These are phyloP conservation scores for Scheffersomyces spartinae DNA, from an alignment of 805 yeast species.

Conservation along the genomic window DNA sequence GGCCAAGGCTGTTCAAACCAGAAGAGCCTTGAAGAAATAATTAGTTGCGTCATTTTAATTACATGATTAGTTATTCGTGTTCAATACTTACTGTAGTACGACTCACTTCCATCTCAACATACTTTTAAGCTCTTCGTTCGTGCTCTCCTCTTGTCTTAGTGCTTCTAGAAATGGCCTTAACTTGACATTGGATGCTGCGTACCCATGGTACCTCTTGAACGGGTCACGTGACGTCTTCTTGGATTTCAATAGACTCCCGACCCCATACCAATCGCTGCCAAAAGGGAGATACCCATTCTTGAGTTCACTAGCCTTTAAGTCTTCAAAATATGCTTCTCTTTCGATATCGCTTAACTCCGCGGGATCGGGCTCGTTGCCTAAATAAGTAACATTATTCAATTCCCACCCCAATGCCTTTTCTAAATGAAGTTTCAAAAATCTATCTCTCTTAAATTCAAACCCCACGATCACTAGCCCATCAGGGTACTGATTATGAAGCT, in stretches of 20 bases:
- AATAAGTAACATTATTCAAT: slow-evolving; percentile 26
- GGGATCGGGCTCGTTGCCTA: slow-evolving; percentile 50
- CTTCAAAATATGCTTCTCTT: slow-evolving; percentile 29
- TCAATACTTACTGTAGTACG: too few species aligned
- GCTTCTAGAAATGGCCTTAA: slow-evolving; percentile 6
- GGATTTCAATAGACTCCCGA: slow-evolving; percentile 24
- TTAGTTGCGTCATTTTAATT: too few species aligned
- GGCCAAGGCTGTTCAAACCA: slow-evolving; percentile 67
- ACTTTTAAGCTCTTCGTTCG: too few species aligned
- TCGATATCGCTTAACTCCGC: slow-evolving; percentile 10
- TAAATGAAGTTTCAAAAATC: slow-evolving; percentile 49
- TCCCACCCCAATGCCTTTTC: slow-evolving; percentile 35
- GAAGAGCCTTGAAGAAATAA: slow-evolving; percentile 36
- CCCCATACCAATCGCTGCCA: slow-evolving; percentile 46
- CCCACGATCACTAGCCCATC: slow-evolving; percentile 47
- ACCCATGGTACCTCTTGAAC: slow-evolving; percentile 30
- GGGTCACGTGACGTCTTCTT: slow-evolving; percentile 53
- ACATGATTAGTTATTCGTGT: too few species aligned
- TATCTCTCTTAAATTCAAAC: slow-evolving; percentile 55
- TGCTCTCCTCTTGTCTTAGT: neutral
- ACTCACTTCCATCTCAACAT: too few species aligned
- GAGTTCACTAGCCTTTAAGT: slow-evolving; percentile 37
- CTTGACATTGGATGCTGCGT: slow-evolving; percentile 14
- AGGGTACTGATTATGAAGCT: slow-evolving; percentile 39
- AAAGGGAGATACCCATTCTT: slow-evolving; percentile 45